Evolutionary conservation across 768 basidiomycete genomes (phyloP), one percentile per base, ranked within the genome.

Genomic region (Leccinellum luteum): DNA sequence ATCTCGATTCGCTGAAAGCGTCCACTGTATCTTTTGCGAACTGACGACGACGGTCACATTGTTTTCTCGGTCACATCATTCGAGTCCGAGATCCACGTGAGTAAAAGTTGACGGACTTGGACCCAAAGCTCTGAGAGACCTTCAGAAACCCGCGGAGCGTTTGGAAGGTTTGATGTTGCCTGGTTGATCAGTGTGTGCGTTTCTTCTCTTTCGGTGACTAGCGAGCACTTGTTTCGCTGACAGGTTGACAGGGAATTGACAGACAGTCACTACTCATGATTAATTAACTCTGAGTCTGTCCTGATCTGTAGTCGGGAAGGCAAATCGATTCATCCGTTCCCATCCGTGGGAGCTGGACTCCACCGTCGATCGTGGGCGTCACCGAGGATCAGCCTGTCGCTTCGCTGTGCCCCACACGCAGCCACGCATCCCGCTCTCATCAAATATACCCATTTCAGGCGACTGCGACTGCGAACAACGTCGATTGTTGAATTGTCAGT

Each of bases 281-380:
- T 43, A n/a, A n/a, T 6, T 10, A 10, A 43, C 41, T 43, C n/a
- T 43, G 41, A 43, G 41, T 2, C 10, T 43, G 41, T 6, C 12
- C 31, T 19, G 10, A n/a, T n/a, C 10, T 19, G 10, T n/a, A n/a
- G 25, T 49, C n/a, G 6, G 19, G 43, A 25, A 8, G 35, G 19
- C 0, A 7, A 25, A 45, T 23, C 6, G 23, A 23, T 25, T 45
- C 13, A 54, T 17, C 21, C 30, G n/a, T n/a, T n/a, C n/a, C n/a
- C n/a, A n/a, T n/a, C n/a, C n/a, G n/a, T n/a, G n/a, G n/a, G n/a
- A n/a, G n/a, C n/a, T n/a, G n/a, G n/a, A n/a, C n/a, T n/a, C n/a
- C n/a, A 30, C 28, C 12, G 50, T 58, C 51, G 60, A 58, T 61
- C 55, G 60, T 21, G 44, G 44, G 41, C n/a, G 21, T 7, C 47